Conservation (phyloP, 2,329 filamentous ascomycete genomes). For the Claviceps capensis region DNA sequence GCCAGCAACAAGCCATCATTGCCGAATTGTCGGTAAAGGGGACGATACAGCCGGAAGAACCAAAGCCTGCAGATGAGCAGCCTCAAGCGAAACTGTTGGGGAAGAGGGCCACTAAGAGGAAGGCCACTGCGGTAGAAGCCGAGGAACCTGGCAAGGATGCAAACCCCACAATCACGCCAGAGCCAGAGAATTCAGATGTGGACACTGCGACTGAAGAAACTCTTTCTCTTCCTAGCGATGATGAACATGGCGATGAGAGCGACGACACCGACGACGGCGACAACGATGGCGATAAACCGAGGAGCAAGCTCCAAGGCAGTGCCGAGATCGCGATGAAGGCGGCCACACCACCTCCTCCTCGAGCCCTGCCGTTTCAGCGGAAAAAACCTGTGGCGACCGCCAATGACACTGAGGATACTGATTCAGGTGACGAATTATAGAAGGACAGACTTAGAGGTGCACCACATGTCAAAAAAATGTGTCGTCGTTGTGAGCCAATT, state of each 20-base stretch:
- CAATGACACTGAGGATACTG: conserved; percentile 39
- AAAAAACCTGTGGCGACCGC: conserved; percentile 14
- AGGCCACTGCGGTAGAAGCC: conserved; percentile 28
- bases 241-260: conserved; percentile 17
- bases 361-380: conserved; percentile 32
- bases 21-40: conserved; percentile 23
- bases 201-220: conserved; percentile 27
- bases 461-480: background rate
- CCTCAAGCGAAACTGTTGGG: conserved; percentile 14
- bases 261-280: conserved; percentile 16
- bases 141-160: conserved; percentile 32
- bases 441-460: no score
- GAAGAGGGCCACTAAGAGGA: conserved; percentile 37
- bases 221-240: conserved; percentile 26
- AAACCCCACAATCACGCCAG: conserved; percentile 21
- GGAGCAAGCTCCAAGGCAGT: background rate
- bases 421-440: conserved; percentile 43
- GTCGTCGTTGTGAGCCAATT: background rate
- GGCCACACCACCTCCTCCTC: conserved; percentile 22
- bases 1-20: conserved; percentile 55
- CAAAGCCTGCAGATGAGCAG: conserved; percentile 12
- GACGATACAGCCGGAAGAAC: conserved; percentile 14
- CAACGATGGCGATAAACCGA: background rate
- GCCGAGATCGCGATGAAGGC: background rate
- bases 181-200: conserved; percentile 26